Percentiles rank a stretch among this genome's conserved stretches.
Evolutionary conservation across 1,139 yeast species (phyloP).

Genomic region (Geotrichum phurueaensis): DNA sequence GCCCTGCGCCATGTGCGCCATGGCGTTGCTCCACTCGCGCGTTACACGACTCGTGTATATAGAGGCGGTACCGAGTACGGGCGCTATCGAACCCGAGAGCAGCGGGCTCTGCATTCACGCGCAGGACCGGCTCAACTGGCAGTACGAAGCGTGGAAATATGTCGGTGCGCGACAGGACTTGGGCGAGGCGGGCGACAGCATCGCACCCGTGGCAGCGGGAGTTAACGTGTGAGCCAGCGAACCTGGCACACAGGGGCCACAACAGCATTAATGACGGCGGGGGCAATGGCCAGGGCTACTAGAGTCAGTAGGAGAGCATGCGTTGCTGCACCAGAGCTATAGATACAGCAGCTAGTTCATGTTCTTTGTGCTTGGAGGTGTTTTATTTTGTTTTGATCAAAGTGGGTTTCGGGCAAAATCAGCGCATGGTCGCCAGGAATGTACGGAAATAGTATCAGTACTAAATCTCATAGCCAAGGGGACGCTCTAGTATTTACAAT

Average conservation of each 20-base stretch:
- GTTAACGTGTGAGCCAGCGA: not conserved
- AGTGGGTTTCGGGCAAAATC: too few relatives aligned
- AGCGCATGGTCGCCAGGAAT: not conserved
- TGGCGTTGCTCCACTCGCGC: constrained; percentile 94
- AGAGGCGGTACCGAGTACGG: constrained; percentile 43
- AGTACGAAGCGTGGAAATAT: constrained; percentile 74
- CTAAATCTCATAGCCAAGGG: not conserved
- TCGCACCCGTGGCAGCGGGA: not conserved
- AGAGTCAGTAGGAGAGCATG: too few relatives aligned
- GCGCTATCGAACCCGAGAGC: constrained; percentile 51
- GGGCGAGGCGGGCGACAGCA: not conserved
- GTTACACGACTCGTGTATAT: constrained; percentile 63
- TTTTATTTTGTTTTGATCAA: too few relatives aligned
- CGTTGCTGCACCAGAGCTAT: too few relatives aligned
- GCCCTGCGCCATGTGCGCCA: constrained; percentile 94
- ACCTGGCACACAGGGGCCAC: not conserved
- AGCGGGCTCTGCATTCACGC: constrained; percentile 70
- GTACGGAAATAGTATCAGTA: not conserved
- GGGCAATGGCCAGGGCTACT: too few relatives aligned
- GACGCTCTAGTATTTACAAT: too few relatives aligned
- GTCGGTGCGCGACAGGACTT: constrained; percentile 25
- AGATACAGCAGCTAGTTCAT: too few relatives aligned
- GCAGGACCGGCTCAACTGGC: constrained; percentile 68
- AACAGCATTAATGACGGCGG: too few relatives aligned
- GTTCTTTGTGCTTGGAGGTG: too few relatives aligned